phyloP scores from a whole-genome alignment of 495 filamentous ascomycete genomes.

The Aspergillus conjunctus region DNA sequence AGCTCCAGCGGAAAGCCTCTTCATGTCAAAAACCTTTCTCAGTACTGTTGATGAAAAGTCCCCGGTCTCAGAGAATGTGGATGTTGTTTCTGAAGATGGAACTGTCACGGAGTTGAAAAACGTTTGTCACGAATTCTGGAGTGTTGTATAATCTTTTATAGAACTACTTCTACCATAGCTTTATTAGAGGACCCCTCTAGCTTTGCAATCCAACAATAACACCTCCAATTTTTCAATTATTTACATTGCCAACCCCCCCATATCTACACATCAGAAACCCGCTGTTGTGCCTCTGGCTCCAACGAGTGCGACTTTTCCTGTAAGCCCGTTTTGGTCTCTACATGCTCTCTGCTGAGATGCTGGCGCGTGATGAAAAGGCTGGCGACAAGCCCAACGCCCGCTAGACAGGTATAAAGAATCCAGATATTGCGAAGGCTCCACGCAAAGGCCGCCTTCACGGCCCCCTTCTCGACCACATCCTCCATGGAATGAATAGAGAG shows the following conservation, averaged over 20 bases:
- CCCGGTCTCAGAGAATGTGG: not conserved
- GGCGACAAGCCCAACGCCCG: conserved; percentile 50
- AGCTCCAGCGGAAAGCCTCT: not conserved
- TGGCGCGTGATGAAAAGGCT: conserved; percentile 56
- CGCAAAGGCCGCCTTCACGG: conserved; percentile 57
- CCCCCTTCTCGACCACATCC: conserved; percentile 46
- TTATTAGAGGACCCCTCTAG: too few species aligned
- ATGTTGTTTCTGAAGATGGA: not conserved
- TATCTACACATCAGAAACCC: not conserved
- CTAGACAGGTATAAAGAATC: conserved; percentile 60
- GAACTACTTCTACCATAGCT: too few species aligned
- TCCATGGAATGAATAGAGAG: conserved; percentile 44
- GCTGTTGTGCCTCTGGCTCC: not conserved
- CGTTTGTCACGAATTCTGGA: too few species aligned
- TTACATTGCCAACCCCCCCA: not conserved
- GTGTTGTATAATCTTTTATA: too few species aligned
- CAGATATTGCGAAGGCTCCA: conserved; percentile 64
- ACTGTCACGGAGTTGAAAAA: too few species aligned
- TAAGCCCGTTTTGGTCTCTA: conserved; percentile 57
- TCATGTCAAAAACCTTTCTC: not conserved
- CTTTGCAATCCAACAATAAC: too few species aligned
- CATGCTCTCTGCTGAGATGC: conserved; percentile 58
- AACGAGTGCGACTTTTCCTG: conserved; percentile 26
- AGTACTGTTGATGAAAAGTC: not conserved
- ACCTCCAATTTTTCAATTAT: not conserved